These are phyloP conservation scores for Crithidia thermophila DNA, from an alignment of 208 protist genomes.

Conservation along the genomic window DNA sequence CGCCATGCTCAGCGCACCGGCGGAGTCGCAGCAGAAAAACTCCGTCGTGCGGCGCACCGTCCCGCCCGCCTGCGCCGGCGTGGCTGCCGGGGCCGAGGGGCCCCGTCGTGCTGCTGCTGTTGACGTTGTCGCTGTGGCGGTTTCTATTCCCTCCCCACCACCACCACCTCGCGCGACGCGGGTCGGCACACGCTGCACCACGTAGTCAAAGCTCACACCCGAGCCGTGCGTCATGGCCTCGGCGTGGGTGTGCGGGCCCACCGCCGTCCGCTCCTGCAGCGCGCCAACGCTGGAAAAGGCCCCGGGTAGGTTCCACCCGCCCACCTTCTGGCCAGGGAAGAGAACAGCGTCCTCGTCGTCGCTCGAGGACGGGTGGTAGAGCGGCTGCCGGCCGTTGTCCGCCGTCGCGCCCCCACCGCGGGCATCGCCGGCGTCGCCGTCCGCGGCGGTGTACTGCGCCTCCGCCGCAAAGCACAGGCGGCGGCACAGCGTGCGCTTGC, in stretches of 20 bases:
- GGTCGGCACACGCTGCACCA: constrained; percentile 56
- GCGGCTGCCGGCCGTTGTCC: constrained; percentile 27
- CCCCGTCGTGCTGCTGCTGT: neutral
- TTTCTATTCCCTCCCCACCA: too few relatives aligned
- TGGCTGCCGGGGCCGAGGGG: neutral
- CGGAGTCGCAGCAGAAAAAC: constrained; percentile 88
- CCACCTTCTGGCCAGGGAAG: neutral
- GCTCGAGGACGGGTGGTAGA: constrained; percentile 31
- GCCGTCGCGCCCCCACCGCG: neutral
- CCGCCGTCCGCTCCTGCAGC: constrained; percentile 2
- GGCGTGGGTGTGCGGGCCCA: constrained; percentile 13
- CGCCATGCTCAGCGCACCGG: constrained; percentile 69
- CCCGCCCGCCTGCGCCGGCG: constrained; percentile 5
- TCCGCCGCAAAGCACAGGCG: constrained; percentile 67
- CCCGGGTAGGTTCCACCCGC: constrained; percentile 16
- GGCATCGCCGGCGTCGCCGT: constrained; percentile 4
- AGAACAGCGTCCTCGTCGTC: constrained; percentile 16
- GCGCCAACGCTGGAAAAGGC: constrained; percentile 17
- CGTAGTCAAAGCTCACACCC: constrained; percentile 72
- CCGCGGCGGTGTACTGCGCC: constrained; percentile 33
- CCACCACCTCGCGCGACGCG: constrained; percentile 9
- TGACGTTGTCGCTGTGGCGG: too few relatives aligned
- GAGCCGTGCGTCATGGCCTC: constrained; percentile 49
- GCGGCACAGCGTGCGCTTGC: constrained; percentile 76
- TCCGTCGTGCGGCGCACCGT: constrained; percentile 47